Evolutionary conservation across 2,329 filamentous ascomycete species (phyloP).

Genomic region (Rhynchosporium agropyri): DNA sequence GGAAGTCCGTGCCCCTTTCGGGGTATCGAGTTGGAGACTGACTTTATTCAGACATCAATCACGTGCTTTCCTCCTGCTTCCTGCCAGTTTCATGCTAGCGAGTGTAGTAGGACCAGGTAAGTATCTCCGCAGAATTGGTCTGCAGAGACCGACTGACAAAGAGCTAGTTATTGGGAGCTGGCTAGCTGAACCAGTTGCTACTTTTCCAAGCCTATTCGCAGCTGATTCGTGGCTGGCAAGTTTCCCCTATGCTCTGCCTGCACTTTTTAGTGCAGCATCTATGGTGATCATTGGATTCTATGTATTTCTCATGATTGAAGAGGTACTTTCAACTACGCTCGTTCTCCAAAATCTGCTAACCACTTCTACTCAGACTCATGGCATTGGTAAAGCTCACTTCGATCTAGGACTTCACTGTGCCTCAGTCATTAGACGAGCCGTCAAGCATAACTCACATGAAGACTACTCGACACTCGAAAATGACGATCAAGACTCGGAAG

Average conservation of each 20-base stretch:
- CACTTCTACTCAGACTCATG: neutral
- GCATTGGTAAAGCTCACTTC: slow-evolving; percentile 3
- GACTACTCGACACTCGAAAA: slow-evolving; percentile 7
- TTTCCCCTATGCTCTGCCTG: slow-evolving; percentile 15
- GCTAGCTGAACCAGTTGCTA: slow-evolving; percentile 13
- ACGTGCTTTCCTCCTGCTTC: slow-evolving; percentile 18
- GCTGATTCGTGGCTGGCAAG: slow-evolving; percentile 9
- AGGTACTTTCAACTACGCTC: neutral
- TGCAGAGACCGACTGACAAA: neutral
- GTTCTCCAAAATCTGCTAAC: neutral
- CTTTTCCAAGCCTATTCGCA: slow-evolving; percentile 6
- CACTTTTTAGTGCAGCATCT: slow-evolving; percentile 14
- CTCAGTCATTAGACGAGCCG: slow-evolving; percentile 2
- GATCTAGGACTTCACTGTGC: slow-evolving; percentile 14
- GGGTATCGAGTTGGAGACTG: neutral
- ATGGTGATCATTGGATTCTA: slow-evolving; percentile 7
- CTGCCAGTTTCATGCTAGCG: slow-evolving; percentile 18
- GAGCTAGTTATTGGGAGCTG: slow-evolving; percentile 9
- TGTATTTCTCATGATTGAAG: slow-evolving; percentile 13
- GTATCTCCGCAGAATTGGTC: neutral
- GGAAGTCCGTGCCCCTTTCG: slow-evolving; percentile 13
- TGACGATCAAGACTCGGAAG: slow-evolving; percentile 6
- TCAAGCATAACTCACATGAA: slow-evolving; percentile 1
- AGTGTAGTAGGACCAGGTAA: slow-evolving; percentile 15
- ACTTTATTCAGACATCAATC: slow-evolving; percentile 16